Evolutionary conservation across 495 filamentous ascomycete species (phyloP), one percentile per base, ranked within the genome.

Genomic region (Penicillium verhagenii): DNA sequence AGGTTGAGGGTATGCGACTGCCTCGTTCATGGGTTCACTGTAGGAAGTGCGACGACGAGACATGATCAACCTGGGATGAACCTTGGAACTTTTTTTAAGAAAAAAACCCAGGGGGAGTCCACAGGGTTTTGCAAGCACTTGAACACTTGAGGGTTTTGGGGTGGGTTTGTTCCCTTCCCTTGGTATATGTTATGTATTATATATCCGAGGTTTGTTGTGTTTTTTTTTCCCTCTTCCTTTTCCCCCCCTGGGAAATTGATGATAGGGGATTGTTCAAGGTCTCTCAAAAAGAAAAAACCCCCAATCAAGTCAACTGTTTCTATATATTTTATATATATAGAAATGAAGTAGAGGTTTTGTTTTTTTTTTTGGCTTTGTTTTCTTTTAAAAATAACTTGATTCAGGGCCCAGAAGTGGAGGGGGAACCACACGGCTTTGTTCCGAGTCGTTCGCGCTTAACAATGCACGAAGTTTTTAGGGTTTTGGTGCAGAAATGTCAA

Each of bases 1-100:
- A 47, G 64, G 56, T 21, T 47, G 28, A 63, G 70, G 44, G 59
- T 75, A 72, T 18, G 71, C 69, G 50, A 65, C 25, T 11, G 73
- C 63, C 56, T 72, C 71, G 43, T 73, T 74, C 61, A 71, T 63
- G 49, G 68, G 51, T 61, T 76, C 74, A 60, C 72, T 75, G 55
- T 77, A 66, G 26, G 73, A 75, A 24, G 68, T 65, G 67, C 72
- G 69, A 47, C 73, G 74, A 56, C 72, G 73, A 64, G 73, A 72
- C 74, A 78, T 77, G 56, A n/a, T 13, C 28, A 31, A 31, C n/a
- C n/a, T n/a, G n/a, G n/a, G n/a, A n/a, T n/a, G n/a, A n/a, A n/a
- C n/a, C n/a, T n/a, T n/a, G n/a, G n/a, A n/a, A n/a, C n/a, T n/a
- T n/a, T n/a, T n/a, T n/a, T n/a, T n/a, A n/a, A n/a, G n/a, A n/a